These are phyloP conservation scores for Roridomyces roridus DNA, from an alignment of 768 basidiomycete species.

Conservation along the genomic window DNA sequence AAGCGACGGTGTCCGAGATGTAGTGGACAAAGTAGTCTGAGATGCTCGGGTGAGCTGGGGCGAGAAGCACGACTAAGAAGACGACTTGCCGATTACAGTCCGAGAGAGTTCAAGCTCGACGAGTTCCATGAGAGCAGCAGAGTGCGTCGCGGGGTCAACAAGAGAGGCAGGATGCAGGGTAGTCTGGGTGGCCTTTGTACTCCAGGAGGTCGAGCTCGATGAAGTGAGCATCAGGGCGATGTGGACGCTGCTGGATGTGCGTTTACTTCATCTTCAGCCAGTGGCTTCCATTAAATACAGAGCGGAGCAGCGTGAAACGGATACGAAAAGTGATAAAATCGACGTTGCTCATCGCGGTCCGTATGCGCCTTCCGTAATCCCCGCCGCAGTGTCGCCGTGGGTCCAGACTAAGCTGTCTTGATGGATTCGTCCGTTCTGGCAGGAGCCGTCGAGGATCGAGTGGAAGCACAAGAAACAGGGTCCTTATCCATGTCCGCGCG, in stretches of 20 bases:
- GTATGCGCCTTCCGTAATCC: too few species aligned
- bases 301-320: too few species aligned
- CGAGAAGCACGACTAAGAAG: neutral
- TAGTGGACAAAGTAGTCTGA: slow-evolving; percentile 76
- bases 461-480: too few species aligned
- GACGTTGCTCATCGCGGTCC: too few species aligned
- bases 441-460: too few species aligned
- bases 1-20: slow-evolving; percentile 77
- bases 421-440: too few species aligned
- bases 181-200: neutral
- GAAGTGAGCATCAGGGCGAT: neutral
- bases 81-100: slow-evolving; percentile 66
- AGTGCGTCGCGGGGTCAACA: slow-evolving; percentile 68
- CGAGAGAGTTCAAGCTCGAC: slow-evolving; percentile 67
- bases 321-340: too few species aligned
- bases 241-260: neutral
- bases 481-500: too few species aligned
- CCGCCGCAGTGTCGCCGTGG: too few species aligned
- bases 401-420: too few species aligned
- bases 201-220: neutral
- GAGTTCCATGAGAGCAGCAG: slow-evolving; percentile 71
- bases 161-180: slow-evolving; percentile 37
- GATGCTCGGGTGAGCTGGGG: neutral
- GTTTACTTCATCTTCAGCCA: too few species aligned
- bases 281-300: too few species aligned